These are phyloP conservation scores for Ustulina deusta DNA, from an alignment of 2,329 filamentous ascomycete species.

Conservation along the genomic window DNA sequence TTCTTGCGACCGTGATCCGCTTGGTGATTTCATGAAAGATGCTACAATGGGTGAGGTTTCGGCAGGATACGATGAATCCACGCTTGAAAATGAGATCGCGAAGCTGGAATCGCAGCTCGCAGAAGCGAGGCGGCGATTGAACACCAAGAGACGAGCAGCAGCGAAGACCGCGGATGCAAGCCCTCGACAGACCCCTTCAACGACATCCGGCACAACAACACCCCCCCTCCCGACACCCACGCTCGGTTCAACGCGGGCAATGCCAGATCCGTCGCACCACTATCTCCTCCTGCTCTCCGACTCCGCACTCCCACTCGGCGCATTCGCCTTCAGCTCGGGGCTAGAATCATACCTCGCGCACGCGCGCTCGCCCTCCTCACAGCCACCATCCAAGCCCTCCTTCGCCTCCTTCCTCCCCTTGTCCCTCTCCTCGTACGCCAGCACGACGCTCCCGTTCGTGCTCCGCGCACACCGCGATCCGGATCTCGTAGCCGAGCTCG, in stretches of 20 bases:
- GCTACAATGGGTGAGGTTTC: slow-evolving; percentile 39
- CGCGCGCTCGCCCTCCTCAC: slow-evolving; percentile 53
- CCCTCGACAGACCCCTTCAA: not conserved
- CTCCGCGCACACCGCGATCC: slow-evolving; percentile 74
- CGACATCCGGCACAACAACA: slow-evolving; percentile 1
- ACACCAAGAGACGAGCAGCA: slow-evolving; percentile 31
- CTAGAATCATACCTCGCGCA: slow-evolving; percentile 86
- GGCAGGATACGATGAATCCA: slow-evolving; percentile 40
- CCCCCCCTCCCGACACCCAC: not conserved
- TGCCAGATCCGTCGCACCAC: slow-evolving; percentile 61
- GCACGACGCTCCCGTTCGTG: slow-evolving; percentile 79
- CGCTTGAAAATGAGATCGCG: slow-evolving; percentile 65
- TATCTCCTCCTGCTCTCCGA: slow-evolving; percentile 82
- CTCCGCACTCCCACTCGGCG: slow-evolving; percentile 83
- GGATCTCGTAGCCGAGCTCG: slow-evolving; percentile 64
- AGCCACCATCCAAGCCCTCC: slow-evolving; percentile 52
- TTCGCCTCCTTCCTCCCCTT: slow-evolving; percentile 77
- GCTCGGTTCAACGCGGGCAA: slow-evolving; percentile 18
- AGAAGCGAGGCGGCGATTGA: slow-evolving; percentile 52
- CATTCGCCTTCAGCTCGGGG: slow-evolving; percentile 88
- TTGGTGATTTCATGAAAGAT: slow-evolving; percentile 6
- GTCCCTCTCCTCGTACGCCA: slow-evolving; percentile 77
- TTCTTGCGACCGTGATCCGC: not conserved
- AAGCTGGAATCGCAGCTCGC: slow-evolving; percentile 67
- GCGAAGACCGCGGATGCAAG: too few relatives aligned